Conservation (phyloP, 352 stramenopile species). For the Hyaloperonospora brassicae region DNA sequence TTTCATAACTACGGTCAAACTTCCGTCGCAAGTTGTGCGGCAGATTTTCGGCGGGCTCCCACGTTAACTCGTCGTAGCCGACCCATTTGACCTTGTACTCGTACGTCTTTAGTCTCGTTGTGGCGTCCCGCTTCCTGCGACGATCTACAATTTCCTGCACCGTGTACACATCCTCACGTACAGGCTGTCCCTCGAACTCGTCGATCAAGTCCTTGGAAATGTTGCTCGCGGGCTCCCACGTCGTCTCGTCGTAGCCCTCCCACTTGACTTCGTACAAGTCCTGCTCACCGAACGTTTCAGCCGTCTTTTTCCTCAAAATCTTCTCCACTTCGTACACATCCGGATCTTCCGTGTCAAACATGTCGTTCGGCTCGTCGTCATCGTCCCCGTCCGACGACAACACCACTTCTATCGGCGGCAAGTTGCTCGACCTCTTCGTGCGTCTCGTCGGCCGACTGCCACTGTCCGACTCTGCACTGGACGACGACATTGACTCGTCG, state of each 20-base stretch:
- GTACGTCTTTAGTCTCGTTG: slow-evolving; percentile 60
- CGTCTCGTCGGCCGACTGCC: slow-evolving; percentile 30
- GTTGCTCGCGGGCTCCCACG: slow-evolving; percentile 69
- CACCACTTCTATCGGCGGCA: slow-evolving; percentile 51
- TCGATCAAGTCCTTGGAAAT: slow-evolving; percentile 76
- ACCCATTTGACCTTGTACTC: slow-evolving; percentile 85
- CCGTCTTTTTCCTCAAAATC: slow-evolving; percentile 53
- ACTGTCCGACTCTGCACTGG: slow-evolving; percentile 30
- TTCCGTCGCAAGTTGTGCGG: slow-evolving; percentile 71
- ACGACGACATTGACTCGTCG: slow-evolving; percentile 22
- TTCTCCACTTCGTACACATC: slow-evolving; percentile 79
- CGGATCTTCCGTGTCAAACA: slow-evolving; percentile 72
- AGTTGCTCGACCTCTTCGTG: slow-evolving; percentile 34
- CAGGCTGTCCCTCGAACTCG: slow-evolving; percentile 61
- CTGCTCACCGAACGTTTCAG: slow-evolving; percentile 36
- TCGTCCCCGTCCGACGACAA: slow-evolving; percentile 67
- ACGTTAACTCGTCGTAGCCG: slow-evolving; percentile 73
- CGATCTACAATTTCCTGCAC: slow-evolving; percentile 68
- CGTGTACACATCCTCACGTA: slow-evolving; percentile 72
- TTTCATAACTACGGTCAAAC: slow-evolving; percentile 71
- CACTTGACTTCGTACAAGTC: slow-evolving; percentile 80
- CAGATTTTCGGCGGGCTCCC: slow-evolving; percentile 69
- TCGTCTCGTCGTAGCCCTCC: slow-evolving; percentile 71
- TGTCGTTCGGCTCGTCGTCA: slow-evolving; percentile 62
- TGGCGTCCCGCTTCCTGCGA: slow-evolving; percentile 51